phyloP scores from a whole-genome alignment of 1,284 basidiomycete species.

The Marasmius tenuissimus region DNA sequence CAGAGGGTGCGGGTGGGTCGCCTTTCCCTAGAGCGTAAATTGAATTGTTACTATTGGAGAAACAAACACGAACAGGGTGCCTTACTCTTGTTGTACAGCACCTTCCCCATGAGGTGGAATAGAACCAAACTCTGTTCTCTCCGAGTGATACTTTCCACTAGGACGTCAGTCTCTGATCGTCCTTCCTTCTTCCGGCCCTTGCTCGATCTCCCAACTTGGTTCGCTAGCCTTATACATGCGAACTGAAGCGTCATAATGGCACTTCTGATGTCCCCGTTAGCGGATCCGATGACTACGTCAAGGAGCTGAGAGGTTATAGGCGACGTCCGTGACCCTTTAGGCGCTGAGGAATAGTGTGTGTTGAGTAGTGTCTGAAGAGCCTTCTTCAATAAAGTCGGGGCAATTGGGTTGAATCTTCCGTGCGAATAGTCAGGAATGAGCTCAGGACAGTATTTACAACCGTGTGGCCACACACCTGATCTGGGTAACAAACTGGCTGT shows the following conservation, averaged over 20 bases:
- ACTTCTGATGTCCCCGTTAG: slow-evolving; percentile 89
- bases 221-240: slow-evolving; percentile 46
- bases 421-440: neutral
- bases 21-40: slow-evolving; percentile 57
- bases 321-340: slow-evolving; percentile 41
- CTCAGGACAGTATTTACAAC: neutral
- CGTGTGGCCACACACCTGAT: slow-evolving; percentile 55
- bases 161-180: slow-evolving; percentile 24
- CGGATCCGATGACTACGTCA: slow-evolving; percentile 74
- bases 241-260: slow-evolving; percentile 94
- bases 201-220: slow-evolving; percentile 7
- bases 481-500: slow-evolving; percentile 68
- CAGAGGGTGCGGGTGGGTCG: slow-evolving; percentile 55
- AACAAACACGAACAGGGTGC: slow-evolving; percentile 23
- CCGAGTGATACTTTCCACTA: slow-evolving; percentile 73
- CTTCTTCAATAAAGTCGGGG: slow-evolving; percentile 80
- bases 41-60: neutral
- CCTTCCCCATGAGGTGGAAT: slow-evolving; percentile 92
- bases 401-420: slow-evolving; percentile 87
- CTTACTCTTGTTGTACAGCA: slow-evolving; percentile 92
- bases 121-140: slow-evolving; percentile 86
- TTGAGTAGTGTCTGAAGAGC: slow-evolving; percentile 72
- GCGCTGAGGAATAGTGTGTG: slow-evolving; percentile 45
- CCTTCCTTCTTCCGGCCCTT: slow-evolving; percentile 32
- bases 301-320: slow-evolving; percentile 29